These are phyloP conservation scores for Coniochaeta sp. DNA, from an alignment of 2,329 filamentous ascomycete species.

Conservation along the genomic window DNA sequence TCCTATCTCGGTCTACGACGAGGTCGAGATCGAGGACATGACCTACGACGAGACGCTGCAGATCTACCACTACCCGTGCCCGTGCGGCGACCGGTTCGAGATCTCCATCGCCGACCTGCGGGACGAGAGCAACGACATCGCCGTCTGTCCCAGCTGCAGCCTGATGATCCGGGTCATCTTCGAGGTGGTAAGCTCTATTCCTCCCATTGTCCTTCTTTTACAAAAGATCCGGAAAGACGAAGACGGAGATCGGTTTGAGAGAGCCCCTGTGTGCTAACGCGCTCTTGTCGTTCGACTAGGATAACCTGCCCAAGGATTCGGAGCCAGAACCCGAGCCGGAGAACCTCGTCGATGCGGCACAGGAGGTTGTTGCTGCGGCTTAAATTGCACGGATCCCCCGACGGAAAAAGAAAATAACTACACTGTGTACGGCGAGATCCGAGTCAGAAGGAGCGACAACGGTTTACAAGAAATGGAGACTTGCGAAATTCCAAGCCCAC, in stretches of 20 bases:
- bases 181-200: conserved; percentile 52
- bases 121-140: conserved; percentile 74
- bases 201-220: no score
- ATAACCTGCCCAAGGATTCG: conserved; percentile 35
- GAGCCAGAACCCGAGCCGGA: conserved; percentile 17
- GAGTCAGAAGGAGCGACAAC: no score
- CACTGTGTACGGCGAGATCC: no score
- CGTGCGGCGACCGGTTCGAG: conserved; percentile 94
- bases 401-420: no score
- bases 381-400: no score
- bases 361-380: conserved; percentile 31
- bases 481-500: no score
- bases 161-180: conserved; percentile 95
- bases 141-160: conserved; percentile 95
- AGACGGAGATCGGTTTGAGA: neutral
- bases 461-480: no score
- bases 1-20: conserved; percentile 74
- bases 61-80: conserved; percentile 94
- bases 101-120: conserved; percentile 77
- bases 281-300: conserved; percentile 18
- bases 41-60: conserved; percentile 75
- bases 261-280: neutral
- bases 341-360: conserved; percentile 17
- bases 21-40: conserved; percentile 99
- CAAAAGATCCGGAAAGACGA: no score